Conservation (phyloP, 805 yeast genomes). For the Candida boidinii region DNA sequence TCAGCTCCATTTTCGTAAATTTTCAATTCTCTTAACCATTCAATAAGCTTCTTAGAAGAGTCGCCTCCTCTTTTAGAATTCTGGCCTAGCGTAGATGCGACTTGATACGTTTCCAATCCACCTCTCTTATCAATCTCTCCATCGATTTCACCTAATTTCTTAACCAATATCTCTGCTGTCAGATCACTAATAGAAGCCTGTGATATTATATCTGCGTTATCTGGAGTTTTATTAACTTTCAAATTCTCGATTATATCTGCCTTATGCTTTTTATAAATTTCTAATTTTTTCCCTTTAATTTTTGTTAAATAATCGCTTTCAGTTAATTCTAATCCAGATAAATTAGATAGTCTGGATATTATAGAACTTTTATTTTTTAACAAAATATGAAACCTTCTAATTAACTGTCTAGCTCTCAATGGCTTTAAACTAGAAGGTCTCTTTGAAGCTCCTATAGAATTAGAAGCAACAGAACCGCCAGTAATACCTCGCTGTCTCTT, state of each 20-base stretch:
- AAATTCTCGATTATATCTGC: slow-evolving; percentile 7
- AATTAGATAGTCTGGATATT: slow-evolving; percentile 11
- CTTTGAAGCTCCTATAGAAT: slow-evolving; percentile 3
- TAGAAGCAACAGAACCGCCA: not conserved
- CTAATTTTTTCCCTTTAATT: not conserved
- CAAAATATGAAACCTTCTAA: slow-evolving; percentile 68
- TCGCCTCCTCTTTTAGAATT: slow-evolving; percentile 77
- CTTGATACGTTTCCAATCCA: slow-evolving; percentile 72
- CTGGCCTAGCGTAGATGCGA: slow-evolving; percentile 84
- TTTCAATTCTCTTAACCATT: slow-evolving; percentile 47
- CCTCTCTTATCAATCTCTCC: slow-evolving; percentile 59
- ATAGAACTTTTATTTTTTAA: slow-evolving; percentile 45
- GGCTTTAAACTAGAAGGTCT: slow-evolving; percentile 52
- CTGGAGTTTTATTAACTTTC: slow-evolving; percentile 18
- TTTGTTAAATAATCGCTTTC: slow-evolving; percentile 6
- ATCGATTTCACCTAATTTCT: slow-evolving; percentile 44
- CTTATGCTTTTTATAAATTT: not conserved
- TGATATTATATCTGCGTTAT: not conserved
- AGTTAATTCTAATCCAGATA: slow-evolving; percentile 2
- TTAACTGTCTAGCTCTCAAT: slow-evolving; percentile 61
- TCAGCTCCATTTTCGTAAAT: not conserved
- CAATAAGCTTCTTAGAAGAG: slow-evolving; percentile 72
- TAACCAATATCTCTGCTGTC: slow-evolving; percentile 10
- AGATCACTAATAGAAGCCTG: not conserved
- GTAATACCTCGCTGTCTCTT: no score